A percentile compares a stretch with the other conserved stretches of the same genome.
phyloP scores from a whole-genome alignment of 1,139 yeast species.

The Diutina scorzettiae region DNA sequence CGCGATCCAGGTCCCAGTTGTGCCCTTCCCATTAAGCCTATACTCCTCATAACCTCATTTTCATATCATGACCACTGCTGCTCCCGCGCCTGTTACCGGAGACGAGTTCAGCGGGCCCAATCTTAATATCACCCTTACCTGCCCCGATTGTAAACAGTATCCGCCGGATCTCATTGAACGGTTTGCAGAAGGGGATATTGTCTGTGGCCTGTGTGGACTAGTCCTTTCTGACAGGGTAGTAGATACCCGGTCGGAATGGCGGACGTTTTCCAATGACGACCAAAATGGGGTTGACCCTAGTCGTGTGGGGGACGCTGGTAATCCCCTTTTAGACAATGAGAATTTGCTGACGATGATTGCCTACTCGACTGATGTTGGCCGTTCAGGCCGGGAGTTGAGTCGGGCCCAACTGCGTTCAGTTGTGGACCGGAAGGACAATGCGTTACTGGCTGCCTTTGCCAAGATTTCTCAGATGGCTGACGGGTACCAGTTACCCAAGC shows the following conservation, averaged over 20 bases:
- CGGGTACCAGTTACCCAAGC: conserved; percentile 87
- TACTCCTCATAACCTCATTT: background rate
- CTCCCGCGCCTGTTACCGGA: background rate
- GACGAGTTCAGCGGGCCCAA: conserved; percentile 43
- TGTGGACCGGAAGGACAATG: conserved; percentile 80
- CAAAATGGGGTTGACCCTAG: conserved; percentile 97
- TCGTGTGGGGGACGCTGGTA: conserved; percentile 99
- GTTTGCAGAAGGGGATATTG: conserved; percentile 95
- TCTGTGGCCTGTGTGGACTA: conserved; percentile 92
- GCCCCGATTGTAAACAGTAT: conserved; percentile 91
- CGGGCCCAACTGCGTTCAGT: conserved; percentile 81
- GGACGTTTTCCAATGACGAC: conserved; percentile 93
- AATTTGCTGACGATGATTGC: conserved; percentile 91
- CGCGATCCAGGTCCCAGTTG: conserved; percentile 5
- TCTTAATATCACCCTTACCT: conserved; percentile 77
- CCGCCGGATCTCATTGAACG: conserved; percentile 95
- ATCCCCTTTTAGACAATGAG: conserved; percentile 83
- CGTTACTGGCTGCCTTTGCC: conserved; percentile 79
- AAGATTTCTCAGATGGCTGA: conserved; percentile 94
- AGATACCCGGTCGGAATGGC: conserved; percentile 96
- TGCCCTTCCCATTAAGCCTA: background rate
- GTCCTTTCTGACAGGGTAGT: conserved; percentile 88
- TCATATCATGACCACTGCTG: background rate
- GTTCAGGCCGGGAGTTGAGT: conserved; percentile 75
- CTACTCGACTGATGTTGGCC: conserved; percentile 64